These are phyloP conservation scores for Sphaerulina vaccinii DNA, from an alignment of 2,329 filamentous ascomycete species.

Conservation along the genomic window DNA sequence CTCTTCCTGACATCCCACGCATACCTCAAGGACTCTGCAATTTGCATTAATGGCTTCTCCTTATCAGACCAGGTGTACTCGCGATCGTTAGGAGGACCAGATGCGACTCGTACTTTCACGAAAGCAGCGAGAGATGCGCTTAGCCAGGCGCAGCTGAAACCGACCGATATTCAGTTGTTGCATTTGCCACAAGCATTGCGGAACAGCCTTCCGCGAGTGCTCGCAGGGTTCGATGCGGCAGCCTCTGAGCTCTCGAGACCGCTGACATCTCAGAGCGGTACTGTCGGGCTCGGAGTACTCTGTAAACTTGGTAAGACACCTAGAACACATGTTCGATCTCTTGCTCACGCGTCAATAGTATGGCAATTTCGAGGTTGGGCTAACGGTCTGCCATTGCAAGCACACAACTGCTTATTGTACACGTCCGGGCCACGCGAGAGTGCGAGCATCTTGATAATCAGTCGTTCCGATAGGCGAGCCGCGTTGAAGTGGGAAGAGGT, in stretches of 20 bases:
- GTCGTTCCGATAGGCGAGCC: constrained; percentile 26
- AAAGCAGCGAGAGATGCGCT: constrained; percentile 18
- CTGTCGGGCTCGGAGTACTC: constrained; percentile 20
- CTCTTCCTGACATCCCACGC: constrained; percentile 30
- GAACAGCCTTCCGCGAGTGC: constrained; percentile 10
- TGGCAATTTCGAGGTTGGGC: constrained; percentile 32
- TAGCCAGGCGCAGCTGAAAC: constrained; percentile 18
- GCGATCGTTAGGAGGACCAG: constrained; percentile 8
- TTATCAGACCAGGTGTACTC: constrained; percentile 16
- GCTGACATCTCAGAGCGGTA: constrained; percentile 7
- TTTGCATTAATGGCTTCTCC: constrained; percentile 21
- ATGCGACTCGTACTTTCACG: constrained; percentile 16
- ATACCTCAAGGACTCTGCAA: constrained; percentile 30
- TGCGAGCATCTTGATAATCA: constrained; percentile 21
- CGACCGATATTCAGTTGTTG: constrained; percentile 26
- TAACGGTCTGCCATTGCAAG: constrained; percentile 11
- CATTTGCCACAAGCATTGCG: constrained; percentile 9
- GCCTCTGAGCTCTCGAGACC: constrained; percentile 3
- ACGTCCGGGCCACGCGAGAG: constrained; percentile 13
- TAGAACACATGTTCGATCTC: too few relatives aligned
- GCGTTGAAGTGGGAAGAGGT: constrained; percentile 26
- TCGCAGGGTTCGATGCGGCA: constrained; percentile 7
- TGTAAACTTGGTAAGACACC: constrained; percentile 25
- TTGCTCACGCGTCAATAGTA: constrained; percentile 6
- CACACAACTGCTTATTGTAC: constrained; percentile 25